Evolutionary conservation across 2,329 filamentous ascomycete genomes (phyloP), one percentile per base, ranked within the genome.

Genomic region (Penicillium sp.): DNA sequence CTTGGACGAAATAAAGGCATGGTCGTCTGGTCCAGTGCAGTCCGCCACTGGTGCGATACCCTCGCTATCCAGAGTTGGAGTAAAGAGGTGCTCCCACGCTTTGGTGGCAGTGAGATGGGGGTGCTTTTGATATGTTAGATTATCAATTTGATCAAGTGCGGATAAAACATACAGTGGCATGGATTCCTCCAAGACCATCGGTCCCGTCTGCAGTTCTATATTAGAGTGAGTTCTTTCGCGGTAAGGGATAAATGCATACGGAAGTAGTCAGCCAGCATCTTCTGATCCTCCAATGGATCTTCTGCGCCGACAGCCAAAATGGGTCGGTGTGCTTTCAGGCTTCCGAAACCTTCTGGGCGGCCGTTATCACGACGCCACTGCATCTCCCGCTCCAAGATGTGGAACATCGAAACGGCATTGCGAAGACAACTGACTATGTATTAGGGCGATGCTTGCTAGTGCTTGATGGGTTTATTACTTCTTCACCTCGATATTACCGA

Each of bases 351-450:
- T 52, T 87, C 80, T 0, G 83, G 75, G 52, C 81, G 83, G 16
- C 89, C 89, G 40, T 86, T 83, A 11, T 84, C 77, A 69, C 84
- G 85, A 59, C 94, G 85, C 92, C 92, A 97, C 62, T 85, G 82
- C 63, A 91, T 81, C 76, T 99, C 94, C 70, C 91, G 90, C 62
- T 96, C 91, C 49, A 99, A 83, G 55, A 96, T 88, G 67, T 97
- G 88, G 77, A 99, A 97, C 57, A 97, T 80, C 22, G 91, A 89
- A 38, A 97, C 87, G 14, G 90, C 87, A 75, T 99, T 99, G 47
- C 89, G 86, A 47, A 97, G 81, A 67, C 92, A 97, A 73, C 89
- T 92, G 56, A 18, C 44, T 21, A 21, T 14, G 43, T 46, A 52
- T 50, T 32, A 53, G 43, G 24, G 11, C 1, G 18, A 22, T 21